Conservation (phyloP, 768 basidiomycete genomes). For the Boletellus ananas region DNA sequence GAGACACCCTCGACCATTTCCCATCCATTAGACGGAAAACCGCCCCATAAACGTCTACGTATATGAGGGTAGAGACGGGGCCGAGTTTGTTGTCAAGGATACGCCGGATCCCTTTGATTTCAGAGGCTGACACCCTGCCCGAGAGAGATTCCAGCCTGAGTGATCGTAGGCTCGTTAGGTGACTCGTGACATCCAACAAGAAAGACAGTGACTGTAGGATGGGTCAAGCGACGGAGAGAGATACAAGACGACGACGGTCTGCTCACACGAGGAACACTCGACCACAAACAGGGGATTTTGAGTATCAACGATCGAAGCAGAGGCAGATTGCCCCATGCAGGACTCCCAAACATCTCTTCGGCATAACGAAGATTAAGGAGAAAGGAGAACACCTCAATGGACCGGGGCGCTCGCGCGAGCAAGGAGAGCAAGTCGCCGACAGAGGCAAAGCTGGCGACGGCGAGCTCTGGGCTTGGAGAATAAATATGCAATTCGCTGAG, state of each 20-base stretch:
- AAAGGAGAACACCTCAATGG: constrained; percentile 4
- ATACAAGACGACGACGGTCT: neutral
- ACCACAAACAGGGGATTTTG: no score
- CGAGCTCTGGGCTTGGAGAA: no score
- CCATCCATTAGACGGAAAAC: neutral
- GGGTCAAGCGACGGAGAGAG: neutral
- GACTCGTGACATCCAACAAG: neutral
- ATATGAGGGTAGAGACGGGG: neutral
- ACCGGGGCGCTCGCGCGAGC: neutral
- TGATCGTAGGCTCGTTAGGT: neutral
- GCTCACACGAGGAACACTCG: neutral
- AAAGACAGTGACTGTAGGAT: neutral
- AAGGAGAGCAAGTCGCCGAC: neutral
- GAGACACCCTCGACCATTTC: constrained; percentile 2
- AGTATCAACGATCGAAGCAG: constrained; percentile 11
- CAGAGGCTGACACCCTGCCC: no score
- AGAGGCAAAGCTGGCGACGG: no score
- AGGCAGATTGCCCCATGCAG: neutral
- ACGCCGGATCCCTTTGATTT: neutral
- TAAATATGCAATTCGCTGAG: constrained; percentile 3
- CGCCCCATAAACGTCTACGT: neutral
- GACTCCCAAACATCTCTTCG: neutral
- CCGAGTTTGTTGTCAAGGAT: constrained; percentile 1
- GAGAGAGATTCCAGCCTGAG: neutral
- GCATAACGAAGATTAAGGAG: neutral